Evolutionary conservation across 2,329 filamentous ascomycete genomes (phyloP).

Genomic region (Metarhizium rileyi): DNA sequence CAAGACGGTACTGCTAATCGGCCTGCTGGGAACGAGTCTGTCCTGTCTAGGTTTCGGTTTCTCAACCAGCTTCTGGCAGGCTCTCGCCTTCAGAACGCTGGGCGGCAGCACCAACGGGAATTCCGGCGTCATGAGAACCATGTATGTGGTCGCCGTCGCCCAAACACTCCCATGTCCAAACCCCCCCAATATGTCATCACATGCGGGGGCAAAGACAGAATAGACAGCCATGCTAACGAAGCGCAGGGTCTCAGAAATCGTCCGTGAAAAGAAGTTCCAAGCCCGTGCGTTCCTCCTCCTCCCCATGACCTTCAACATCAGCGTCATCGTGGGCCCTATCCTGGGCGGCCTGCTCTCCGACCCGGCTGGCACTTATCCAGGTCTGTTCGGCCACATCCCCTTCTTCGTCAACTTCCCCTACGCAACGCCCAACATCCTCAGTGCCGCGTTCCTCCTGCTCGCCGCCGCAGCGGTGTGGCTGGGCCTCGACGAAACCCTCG

Average conservation of each 20-base stretch:
- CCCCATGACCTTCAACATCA: constrained; percentile 64
- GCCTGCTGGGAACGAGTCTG: constrained; percentile 54
- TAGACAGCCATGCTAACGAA: not conserved
- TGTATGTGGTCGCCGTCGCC: constrained; percentile 31
- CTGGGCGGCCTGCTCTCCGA: constrained; percentile 60
- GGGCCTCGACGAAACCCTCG: constrained; percentile 44
- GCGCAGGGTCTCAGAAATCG: constrained; percentile 53
- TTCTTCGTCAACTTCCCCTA: constrained; percentile 43
- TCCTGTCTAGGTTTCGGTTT: constrained; percentile 50
- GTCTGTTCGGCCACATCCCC: constrained; percentile 34
- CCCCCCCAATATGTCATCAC: no score
- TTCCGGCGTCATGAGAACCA: constrained; percentile 64
- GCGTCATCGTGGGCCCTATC: constrained; percentile 62
- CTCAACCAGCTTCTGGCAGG: constrained; percentile 56
- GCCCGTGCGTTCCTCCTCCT: constrained; percentile 68
- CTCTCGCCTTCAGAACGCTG: constrained; percentile 58
- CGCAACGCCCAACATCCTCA: constrained; percentile 44
- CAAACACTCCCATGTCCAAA: no score
- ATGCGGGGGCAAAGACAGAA: no score
- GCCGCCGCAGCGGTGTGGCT: constrained; percentile 38
- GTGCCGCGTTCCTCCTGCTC: constrained; percentile 34
- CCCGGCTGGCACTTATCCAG: constrained; percentile 49
- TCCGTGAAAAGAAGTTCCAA: constrained; percentile 54
- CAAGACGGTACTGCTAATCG: constrained; percentile 70
- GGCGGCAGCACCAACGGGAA: constrained; percentile 66